A percentile compares a stretch with the other conserved stretches of the same genome.
Evolutionary conservation across 176 grass and related monocot species (phyloP).

Genomic region (Coix lacrymajobi): DNA sequence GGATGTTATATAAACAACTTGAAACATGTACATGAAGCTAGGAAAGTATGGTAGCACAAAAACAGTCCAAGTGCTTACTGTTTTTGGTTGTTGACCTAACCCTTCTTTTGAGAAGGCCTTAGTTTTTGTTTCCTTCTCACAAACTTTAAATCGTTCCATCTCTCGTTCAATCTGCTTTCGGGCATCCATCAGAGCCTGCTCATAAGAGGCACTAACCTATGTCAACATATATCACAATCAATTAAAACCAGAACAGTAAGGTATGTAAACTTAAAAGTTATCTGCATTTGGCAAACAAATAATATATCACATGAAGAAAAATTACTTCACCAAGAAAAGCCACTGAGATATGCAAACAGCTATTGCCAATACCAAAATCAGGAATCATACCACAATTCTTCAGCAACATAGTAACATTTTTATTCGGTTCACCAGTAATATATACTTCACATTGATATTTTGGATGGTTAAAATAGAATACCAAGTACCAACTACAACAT

Average conservation of each 20-base stretch:
- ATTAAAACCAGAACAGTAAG: conserved; percentile 51
- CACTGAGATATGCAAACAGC: background rate
- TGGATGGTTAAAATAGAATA: background rate
- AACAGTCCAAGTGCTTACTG: conserved; percentile 54
- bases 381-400: conserved; percentile 5
- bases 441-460: conserved; percentile 8
- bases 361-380: background rate
- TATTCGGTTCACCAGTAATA: background rate
- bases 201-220: conserved; percentile 84
- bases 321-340: background rate
- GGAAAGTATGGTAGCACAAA: conserved; percentile 16
- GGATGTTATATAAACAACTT: conserved; percentile 10
- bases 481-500: background rate
- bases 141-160: conserved; percentile 99
- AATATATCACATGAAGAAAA: background rate
- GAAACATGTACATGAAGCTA: conserved; percentile 9
- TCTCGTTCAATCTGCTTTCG: conserved; percentile 96
- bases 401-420: background rate
- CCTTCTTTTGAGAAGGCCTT: conserved; percentile 99
- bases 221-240: conserved; percentile 77
- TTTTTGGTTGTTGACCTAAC: conserved; percentile 96
- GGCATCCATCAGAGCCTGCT: conserved; percentile 99
- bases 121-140: conserved; percentile 99
- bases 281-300: background rate
- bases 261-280: conserved; percentile 10